phyloP scores from a whole-genome alignment of 2,329 filamentous ascomycete genomes.

The Colletotrichum sojae region DNA sequence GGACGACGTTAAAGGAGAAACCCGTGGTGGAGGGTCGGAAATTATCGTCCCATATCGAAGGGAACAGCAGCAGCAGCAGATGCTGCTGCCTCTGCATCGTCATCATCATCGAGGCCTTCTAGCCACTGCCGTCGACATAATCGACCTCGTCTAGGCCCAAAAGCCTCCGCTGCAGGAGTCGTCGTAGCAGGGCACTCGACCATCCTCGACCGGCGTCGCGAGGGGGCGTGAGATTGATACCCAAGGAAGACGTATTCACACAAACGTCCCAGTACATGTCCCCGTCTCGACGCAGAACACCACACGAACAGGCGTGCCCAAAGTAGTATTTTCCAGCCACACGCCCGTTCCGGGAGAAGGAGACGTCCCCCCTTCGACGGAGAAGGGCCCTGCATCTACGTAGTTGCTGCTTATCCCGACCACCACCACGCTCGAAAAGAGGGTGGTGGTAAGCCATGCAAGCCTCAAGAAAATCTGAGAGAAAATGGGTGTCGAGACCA shows the following conservation, averaged over 20 bases:
- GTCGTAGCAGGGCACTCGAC: not conserved
- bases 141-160: conserved; percentile 2
- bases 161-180: conserved; percentile 18
- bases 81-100: not conserved
- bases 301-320: not conserved
- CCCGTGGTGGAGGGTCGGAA: conserved; percentile 33
- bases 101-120: too few relatives aligned
- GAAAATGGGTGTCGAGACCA: conserved; percentile 24
- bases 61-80: not conserved
- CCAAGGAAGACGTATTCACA: conserved; percentile 1
- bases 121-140: too few relatives aligned
- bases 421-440: too few relatives aligned
- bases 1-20: not conserved
- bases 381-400: too few relatives aligned
- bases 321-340: not conserved
- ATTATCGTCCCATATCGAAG: conserved; percentile 21
- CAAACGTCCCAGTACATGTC: too few relatives aligned
- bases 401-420: too few relatives aligned
- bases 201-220: not conserved
- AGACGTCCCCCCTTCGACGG: too few relatives aligned
- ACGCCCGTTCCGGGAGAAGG: too few relatives aligned
- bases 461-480: not conserved
- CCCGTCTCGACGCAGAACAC: too few relatives aligned
- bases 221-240: conserved; percentile 34
- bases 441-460: not conserved